Evolutionary conservation across 257 asterid species (phyloP).

Genomic region (Handroanthus guayacan): DNA sequence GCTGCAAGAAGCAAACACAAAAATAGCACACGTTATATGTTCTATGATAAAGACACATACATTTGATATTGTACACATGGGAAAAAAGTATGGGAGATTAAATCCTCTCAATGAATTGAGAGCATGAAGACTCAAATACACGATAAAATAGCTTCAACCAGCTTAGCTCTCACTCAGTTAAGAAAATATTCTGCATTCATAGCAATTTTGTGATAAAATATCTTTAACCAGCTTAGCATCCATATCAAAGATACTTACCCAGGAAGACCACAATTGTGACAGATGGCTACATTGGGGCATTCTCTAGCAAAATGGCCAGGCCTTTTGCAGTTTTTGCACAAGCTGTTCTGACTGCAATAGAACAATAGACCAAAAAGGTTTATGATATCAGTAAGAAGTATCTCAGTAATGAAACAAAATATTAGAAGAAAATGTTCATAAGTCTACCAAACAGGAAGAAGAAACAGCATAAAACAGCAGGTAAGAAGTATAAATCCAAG

Average conservation of each 20-base stretch:
- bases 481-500: neutral
- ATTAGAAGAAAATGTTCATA: neutral
- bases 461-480: constrained; percentile 8
- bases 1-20: neutral
- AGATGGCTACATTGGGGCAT: constrained; percentile 91
- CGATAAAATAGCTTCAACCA: neutral
- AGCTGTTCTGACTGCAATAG: constrained; percentile 68
- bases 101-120: neutral
- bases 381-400: constrained; percentile 9
- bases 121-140: neutral
- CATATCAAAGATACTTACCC: constrained; percentile 62
- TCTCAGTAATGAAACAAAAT: constrained; percentile 22
- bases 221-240: constrained; percentile 15
- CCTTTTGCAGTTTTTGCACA: constrained; percentile 96
- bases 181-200: neutral
- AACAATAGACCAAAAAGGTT: constrained; percentile 25
- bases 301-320: constrained; percentile 99
- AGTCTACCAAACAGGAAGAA: constrained; percentile 24
- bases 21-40: neutral
- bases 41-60: neutral
- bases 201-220: constrained; percentile 1
- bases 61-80: neutral
- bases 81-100: neutral
- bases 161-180: neutral
- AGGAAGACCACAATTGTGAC: constrained; percentile 98